A percentile compares a stretch with the other conserved stretches of the same genome.
Conservation (phyloP, 78 protist genomes). For the Thecamonas trahens region DNA sequence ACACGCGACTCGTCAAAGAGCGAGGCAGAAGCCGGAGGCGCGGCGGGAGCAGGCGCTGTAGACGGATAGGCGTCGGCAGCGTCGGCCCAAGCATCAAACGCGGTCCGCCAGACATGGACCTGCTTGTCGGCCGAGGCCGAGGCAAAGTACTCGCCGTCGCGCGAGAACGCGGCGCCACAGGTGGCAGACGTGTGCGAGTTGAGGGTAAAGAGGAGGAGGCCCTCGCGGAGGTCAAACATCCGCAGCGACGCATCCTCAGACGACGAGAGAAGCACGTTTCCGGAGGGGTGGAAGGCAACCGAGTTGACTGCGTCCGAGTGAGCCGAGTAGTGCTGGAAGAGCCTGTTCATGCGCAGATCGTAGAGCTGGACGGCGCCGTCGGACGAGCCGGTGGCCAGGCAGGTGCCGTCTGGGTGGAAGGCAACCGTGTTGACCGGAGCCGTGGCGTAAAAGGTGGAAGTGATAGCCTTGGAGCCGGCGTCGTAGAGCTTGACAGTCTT, state of each 20-base stretch:
- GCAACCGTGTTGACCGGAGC: slow-evolving; percentile 34
- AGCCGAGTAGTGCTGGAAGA: slow-evolving; percentile 73
- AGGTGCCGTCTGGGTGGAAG: slow-evolving; percentile 78
- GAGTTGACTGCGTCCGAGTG: slow-evolving; percentile 46
- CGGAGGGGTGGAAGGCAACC: slow-evolving; percentile 65
- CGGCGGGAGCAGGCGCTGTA: too few relatives aligned
- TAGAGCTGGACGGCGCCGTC: slow-evolving; percentile 60
- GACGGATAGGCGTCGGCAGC: too few relatives aligned
- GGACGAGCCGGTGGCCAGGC: slow-evolving; percentile 54
- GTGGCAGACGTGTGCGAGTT: slow-evolving; percentile 62
- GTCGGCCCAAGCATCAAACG: too few relatives aligned
- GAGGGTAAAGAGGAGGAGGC: slow-evolving; percentile 70
- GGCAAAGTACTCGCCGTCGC: slow-evolving; percentile 63
- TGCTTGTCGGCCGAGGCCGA: slow-evolving; percentile 50
- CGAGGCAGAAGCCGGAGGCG: too few relatives aligned
- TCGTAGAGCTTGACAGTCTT: slow-evolving; percentile 76
- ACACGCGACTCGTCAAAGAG: too few relatives aligned
- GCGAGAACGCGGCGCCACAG: slow-evolving; percentile 15
- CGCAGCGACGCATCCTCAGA: slow-evolving; percentile 45
- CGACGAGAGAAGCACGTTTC: slow-evolving; percentile 61
- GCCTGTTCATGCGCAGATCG: slow-evolving; percentile 62
- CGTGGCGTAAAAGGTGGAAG: slow-evolving; percentile 61
- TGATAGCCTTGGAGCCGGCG: neutral
- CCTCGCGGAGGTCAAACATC: slow-evolving; percentile 74
- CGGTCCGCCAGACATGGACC: slow-evolving; percentile 69